phyloP scores from a whole-genome alignment of 257 asterid genomes.

The Orobanche coerulescens region DNA sequence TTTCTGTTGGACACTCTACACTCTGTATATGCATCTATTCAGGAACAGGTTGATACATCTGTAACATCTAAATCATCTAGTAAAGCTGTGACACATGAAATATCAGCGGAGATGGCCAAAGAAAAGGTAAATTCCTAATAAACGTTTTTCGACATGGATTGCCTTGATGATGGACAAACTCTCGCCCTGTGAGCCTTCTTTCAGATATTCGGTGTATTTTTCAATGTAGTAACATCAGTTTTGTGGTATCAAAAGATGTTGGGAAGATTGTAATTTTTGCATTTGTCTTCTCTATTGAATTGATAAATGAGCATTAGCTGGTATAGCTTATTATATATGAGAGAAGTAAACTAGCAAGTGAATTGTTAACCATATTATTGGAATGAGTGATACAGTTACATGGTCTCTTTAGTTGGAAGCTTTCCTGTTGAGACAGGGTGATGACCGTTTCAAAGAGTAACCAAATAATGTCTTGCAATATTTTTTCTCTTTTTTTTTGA shows the following conservation, averaged over 20 bases:
- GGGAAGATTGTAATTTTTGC: slow-evolving; percentile 9
- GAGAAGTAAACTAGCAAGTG: slow-evolving; percentile 3
- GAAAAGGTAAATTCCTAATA: slow-evolving; percentile 52
- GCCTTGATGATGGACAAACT: not conserved
- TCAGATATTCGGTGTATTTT: not conserved
- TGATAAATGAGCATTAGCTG: slow-evolving; percentile 1
- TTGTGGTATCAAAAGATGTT: slow-evolving; percentile 9
- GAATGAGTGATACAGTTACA: not conserved
- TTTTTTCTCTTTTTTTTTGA: not conserved
- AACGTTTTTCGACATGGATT: not conserved
- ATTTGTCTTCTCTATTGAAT: slow-evolving; percentile 14
- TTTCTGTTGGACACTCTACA: slow-evolving; percentile 77
- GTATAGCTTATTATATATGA: not conserved
- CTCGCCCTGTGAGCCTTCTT: not conserved
- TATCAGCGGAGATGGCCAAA: slow-evolving; percentile 88
- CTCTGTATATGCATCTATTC: slow-evolving; percentile 50
- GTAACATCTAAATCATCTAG: slow-evolving; percentile 41
- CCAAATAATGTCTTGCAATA: slow-evolving; percentile 1
- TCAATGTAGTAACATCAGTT: not conserved
- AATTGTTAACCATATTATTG: not conserved
- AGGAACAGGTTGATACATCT: slow-evolving; percentile 50
- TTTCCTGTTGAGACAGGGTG: not conserved
- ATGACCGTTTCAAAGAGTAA: not conserved
- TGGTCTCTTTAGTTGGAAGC: not conserved
- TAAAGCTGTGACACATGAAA: slow-evolving; percentile 47